phyloP scores from a whole-genome alignment of 768 basidiomycete species.

The Amanita muscaria region DNA sequence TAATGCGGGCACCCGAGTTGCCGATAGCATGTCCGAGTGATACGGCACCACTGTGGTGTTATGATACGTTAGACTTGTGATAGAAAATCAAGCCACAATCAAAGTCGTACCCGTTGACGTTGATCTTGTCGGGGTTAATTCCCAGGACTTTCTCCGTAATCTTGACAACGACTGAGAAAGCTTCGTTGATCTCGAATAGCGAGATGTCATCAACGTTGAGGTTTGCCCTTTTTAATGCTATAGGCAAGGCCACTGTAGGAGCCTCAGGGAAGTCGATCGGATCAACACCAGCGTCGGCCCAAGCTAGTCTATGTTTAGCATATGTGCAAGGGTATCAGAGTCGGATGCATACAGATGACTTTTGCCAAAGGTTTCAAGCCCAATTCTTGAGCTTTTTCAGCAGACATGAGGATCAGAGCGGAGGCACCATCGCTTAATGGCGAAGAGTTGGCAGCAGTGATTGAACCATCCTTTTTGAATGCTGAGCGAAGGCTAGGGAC shows the following conservation, averaged over 20 bases:
- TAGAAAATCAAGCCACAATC: too few species aligned
- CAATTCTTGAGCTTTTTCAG: conserved; percentile 85
- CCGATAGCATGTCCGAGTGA: conserved; percentile 95
- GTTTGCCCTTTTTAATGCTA: conserved; percentile 81
- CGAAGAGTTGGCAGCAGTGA: conserved; percentile 96
- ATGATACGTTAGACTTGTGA: conserved; percentile 7
- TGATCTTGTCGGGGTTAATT: conserved; percentile 83
- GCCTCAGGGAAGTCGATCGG: conserved; percentile 97
- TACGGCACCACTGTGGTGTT: conserved; percentile 73
- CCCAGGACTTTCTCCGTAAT: conserved; percentile 84
- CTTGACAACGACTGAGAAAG: conserved; percentile 90
- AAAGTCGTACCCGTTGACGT: conserved; percentile 67
- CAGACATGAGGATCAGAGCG: conserved; percentile 90
- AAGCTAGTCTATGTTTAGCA: conserved; percentile 44
- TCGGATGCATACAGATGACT: conserved; percentile 67
- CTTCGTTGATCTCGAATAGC: conserved; percentile 95
- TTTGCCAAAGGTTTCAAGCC: conserved; percentile 91
- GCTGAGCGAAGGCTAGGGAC: conserved; percentile 81
- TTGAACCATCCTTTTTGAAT: conserved; percentile 82
- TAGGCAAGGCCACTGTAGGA: conserved; percentile 84
- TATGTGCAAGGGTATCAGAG: conserved; percentile 8
- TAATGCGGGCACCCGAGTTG: conserved; percentile 89
- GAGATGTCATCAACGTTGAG: conserved; percentile 78
- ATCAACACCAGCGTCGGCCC: conserved; percentile 93
- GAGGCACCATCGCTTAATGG: conserved; percentile 94